Base-by-base conservation (phyloP, 345 rosid genomes). In the Bruguiera parviflora region DNA sequence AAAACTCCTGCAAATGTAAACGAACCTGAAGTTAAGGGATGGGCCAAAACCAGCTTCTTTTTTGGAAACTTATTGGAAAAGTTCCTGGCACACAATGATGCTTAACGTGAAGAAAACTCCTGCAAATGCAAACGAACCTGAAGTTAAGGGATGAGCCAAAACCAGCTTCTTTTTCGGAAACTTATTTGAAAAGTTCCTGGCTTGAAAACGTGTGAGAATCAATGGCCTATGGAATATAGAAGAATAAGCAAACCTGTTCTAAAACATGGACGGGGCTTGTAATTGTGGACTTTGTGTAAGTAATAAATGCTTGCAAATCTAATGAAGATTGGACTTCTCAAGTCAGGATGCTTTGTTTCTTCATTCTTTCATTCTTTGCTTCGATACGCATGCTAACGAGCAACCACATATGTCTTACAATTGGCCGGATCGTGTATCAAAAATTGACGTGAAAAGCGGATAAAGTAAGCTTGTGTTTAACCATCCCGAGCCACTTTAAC, bases 11-110 rank as follows among this genome's bases (percentile, higher is more conserved):
- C 73, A 16, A 77, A 57, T 64, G 63, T 81, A 65, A 86, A 77
- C 61, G 83, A 78, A 68, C 78, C 83, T 5, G 84, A 86, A 79
- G 69, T 80, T 4, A 83, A 65, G 46, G 96, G 89, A 22, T 84
- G 92, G 94, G 87, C 96, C 19, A 89, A 91, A 78, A 81, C 95
- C 49, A 89, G 91, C 77, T 93, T 91, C 88, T 93, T 89, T 87
- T 93, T 93, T 28, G 98, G 94, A 61, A 91, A 24, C 59, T 56
- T 56, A 25, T 10, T 56, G 1, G 59, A 56, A 69, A 89, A 83
- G 83, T 88, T 90, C 75, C 66, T 91, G 97, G 35, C 96, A 88
- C 37, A 91, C 87, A 1, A 89, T 88, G 96, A 77, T 88, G 91
- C 73, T 93, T 55, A 80, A 86, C 49, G 89, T 93, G 35, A 93